phyloP scores from a whole-genome alignment of 257 asterid species.

The Solanum clarkiae region DNA sequence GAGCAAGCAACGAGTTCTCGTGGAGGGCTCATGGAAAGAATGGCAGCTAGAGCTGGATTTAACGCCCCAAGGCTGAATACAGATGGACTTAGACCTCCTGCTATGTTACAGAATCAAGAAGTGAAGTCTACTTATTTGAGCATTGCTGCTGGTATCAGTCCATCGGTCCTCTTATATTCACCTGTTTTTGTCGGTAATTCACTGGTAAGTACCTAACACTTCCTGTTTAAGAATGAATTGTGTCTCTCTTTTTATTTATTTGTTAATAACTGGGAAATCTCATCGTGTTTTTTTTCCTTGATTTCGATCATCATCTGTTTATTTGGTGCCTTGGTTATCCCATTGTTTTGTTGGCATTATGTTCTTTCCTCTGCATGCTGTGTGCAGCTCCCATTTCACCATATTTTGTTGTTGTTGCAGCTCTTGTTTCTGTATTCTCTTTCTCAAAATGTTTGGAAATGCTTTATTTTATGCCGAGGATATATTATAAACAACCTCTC shows the following conservation, averaged over 20 bases:
- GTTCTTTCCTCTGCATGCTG: neutral
- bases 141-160: slow-evolving; percentile 70
- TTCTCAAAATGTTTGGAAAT: neutral
- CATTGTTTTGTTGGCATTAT: neutral
- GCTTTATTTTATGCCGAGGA: neutral
- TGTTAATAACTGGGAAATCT: neutral
- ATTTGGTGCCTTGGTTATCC: neutral
- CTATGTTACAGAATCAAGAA: slow-evolving; percentile 31
- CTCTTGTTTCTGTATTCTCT: neutral
- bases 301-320: neutral
- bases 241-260: neutral
- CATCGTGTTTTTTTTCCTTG: neutral
- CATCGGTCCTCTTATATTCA: slow-evolving; percentile 68
- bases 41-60: slow-evolving; percentile 71
- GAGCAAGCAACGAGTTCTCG: slow-evolving; percentile 27
- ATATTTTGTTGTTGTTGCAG: neutral
- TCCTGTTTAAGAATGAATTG: neutral
- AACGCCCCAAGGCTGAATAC: slow-evolving; percentile 66
- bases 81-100: slow-evolving; percentile 34
- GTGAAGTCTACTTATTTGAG: slow-evolving; percentile 52
- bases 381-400: neutral
- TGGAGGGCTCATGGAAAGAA: slow-evolving; percentile 72
- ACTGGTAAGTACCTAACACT: slow-evolving; percentile 27
- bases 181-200: slow-evolving; percentile 59
- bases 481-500: neutral